Evolutionary conservation across 495 filamentous ascomycete species (phyloP), one percentile per base, ranked within the genome.

Genomic region (Talaromyces wortmannii): DNA sequence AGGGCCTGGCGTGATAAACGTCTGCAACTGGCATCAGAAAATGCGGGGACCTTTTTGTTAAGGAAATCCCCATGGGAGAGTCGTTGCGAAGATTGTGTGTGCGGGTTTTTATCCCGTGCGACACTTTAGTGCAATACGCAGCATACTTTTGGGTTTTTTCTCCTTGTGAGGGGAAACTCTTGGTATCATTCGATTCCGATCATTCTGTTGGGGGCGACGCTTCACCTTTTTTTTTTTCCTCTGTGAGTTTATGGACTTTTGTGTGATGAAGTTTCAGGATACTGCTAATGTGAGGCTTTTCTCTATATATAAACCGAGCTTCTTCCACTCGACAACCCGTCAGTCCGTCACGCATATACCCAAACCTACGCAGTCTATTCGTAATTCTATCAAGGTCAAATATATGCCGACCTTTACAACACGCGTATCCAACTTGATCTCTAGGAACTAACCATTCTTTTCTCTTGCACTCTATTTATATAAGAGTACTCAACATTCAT

Each of bases 71-170:
- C 87, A 80, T 89, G 88, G 88, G 87, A 90, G 84, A 83, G 89
- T 82, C 85, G 80, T 87, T 90, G 88, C 89, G 87, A 85, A 92
- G 89, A 90, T 91, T 84, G 88, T 92, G 87, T 84, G 74, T 79
- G 75, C 52, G 61, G 47, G 53, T 59, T 63, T 65, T 17, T 59
- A 29, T 54, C 53, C 13, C 52, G 66, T 63, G 72, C 70, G 78
- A 86, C 89, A 96, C 90, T 94, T 92, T 79, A 97, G 92, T 96
- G 87, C 92, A 92, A 97, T 97, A 91, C 89, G 92, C 90, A 82
- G 92, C 91, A 85, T 96, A 79, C 79, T 78, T 61, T 64, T 70
- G 62, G 68, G 64, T 65, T 70, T 66, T 50, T 55, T 52, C 57
- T 55, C 48, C 49, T 32, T 52, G 17, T 18, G 47, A 15, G 31